These are phyloP conservation scores for Phytopythium oedochilum DNA, from an alignment of 352 stramenopile species.

Conservation along the genomic window DNA sequence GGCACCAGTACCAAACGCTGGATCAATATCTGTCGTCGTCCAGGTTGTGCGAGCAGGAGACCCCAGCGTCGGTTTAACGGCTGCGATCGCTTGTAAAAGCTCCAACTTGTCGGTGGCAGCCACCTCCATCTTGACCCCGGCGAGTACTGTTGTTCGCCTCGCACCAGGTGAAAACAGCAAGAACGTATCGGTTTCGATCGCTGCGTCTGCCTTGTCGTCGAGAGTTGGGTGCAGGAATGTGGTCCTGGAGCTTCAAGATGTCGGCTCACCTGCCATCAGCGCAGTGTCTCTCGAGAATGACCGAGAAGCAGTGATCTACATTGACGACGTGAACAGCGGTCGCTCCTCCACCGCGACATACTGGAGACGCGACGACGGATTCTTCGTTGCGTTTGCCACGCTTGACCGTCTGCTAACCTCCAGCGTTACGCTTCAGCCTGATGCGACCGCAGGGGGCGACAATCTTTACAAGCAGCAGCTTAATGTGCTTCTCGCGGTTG, in stretches of 20 bases:
- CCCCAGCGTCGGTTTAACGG: slow-evolving; percentile 11
- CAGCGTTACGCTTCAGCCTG: slow-evolving; percentile 23
- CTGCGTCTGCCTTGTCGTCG: slow-evolving; percentile 15
- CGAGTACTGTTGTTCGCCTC: slow-evolving; percentile 14
- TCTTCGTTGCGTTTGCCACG: slow-evolving; percentile 11
- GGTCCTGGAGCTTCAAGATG: slow-evolving; percentile 25
- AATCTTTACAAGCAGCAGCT: slow-evolving; percentile 26
- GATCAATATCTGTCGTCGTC: slow-evolving; percentile 18
- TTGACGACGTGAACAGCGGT: slow-evolving; percentile 48
- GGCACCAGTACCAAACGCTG: slow-evolving; percentile 4
- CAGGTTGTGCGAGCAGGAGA: slow-evolving; percentile 25
- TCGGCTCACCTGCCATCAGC: slow-evolving; percentile 5
- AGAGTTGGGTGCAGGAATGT: slow-evolving; percentile 33
- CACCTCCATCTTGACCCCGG: slow-evolving; percentile 8
- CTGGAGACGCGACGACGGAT: slow-evolving; percentile 8
- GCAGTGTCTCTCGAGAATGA: slow-evolving; percentile 27
- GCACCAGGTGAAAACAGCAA: slow-evolving; percentile 13
- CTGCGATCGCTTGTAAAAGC: slow-evolving; percentile 15
- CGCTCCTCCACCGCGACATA: slow-evolving; percentile 19
- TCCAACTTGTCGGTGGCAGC: slow-evolving; percentile 27
- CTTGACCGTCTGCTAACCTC: slow-evolving; percentile 33
- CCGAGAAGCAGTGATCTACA: slow-evolving; percentile 28
- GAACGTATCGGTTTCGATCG: slow-evolving; percentile 18
- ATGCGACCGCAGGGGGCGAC: slow-evolving; percentile 1
- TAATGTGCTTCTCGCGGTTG: slow-evolving; percentile 46